A percentile compares a stretch with the other conserved stretches of the same genome.
Evolutionary conservation across 176 grass and related monocot genomes (phyloP).

Genomic region (Echinochloa phyllopogon): DNA sequence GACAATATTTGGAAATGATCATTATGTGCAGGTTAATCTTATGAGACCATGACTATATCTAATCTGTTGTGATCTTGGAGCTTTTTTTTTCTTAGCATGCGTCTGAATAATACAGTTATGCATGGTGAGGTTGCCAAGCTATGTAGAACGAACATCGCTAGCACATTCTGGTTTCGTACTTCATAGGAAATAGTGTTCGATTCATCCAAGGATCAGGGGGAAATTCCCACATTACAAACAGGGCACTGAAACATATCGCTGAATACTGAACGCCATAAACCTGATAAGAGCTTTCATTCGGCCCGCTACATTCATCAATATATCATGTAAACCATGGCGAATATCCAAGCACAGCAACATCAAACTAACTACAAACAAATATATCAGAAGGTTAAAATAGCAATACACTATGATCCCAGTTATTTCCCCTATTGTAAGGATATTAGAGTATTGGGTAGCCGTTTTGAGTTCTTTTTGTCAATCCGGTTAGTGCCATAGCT

Average conservation of each 20-base stretch:
- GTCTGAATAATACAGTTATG: background rate
- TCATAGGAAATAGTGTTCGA: background rate
- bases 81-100: background rate
- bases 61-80: background rate
- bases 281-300: background rate
- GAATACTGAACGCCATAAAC: background rate
- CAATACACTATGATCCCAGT: slow-evolving; percentile 34
- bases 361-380: slow-evolving; percentile 36
- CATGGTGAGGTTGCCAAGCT: background rate
- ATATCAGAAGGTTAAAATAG: slow-evolving; percentile 23
- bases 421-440: slow-evolving; percentile 27
- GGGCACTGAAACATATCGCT: background rate
- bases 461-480: background rate
- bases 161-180: background rate
- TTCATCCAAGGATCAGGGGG: background rate
- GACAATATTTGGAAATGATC: slow-evolving; percentile 18
- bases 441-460: slow-evolving; percentile 39
- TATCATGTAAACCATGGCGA: slow-evolving; percentile 8
- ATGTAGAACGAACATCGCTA: background rate
- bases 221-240: background rate
- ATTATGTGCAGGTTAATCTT: slow-evolving; percentile 30
- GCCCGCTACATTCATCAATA: background rate
- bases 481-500: slow-evolving; percentile 74
- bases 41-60: background rate
- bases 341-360: slow-evolving; percentile 12